Conservation (phyloP, 1,284 basidiomycete genomes). For the Lentinula novae-zelandiae region DNA sequence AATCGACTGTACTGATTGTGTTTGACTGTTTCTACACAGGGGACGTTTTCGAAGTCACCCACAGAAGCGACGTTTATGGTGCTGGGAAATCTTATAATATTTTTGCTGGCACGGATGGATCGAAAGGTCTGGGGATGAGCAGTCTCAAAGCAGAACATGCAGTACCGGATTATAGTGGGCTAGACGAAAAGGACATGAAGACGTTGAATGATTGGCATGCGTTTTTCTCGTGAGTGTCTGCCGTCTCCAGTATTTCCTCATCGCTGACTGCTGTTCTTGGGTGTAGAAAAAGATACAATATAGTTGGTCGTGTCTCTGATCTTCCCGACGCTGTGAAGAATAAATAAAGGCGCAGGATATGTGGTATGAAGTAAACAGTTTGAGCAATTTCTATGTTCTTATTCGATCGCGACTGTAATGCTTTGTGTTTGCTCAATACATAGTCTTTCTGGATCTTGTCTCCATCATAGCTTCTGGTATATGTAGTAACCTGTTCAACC, state of each 20-base stretch:
- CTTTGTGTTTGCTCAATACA: too few species aligned
- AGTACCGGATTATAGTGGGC: constrained; percentile 78
- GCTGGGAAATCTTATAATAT: constrained; percentile 65
- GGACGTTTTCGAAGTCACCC: constrained; percentile 85
- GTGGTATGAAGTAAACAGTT: not conserved
- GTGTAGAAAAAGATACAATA: constrained; percentile 75
- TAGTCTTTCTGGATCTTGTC: too few species aligned
- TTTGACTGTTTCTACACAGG: constrained; percentile 32
- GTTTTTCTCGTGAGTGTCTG: constrained; percentile 50
- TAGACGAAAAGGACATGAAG: constrained; percentile 76
- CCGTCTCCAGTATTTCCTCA: not conserved
- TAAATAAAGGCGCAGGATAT: not conserved
- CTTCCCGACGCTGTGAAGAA: constrained; percentile 8
- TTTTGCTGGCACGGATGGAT: constrained; percentile 90
- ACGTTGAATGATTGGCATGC: constrained; percentile 89
- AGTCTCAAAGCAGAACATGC: constrained; percentile 89
- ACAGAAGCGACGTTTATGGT: constrained; percentile 82
- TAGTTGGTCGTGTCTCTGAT: constrained; percentile 51
- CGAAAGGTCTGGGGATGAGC: constrained; percentile 79
- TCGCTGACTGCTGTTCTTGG: constrained; percentile 41
- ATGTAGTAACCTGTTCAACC: too few species aligned
- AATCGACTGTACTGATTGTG: not conserved
- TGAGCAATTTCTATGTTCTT: not conserved
- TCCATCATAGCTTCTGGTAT: too few species aligned
- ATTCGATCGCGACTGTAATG: not conserved